These are phyloP conservation scores for Vitis hybrid DNA, from an alignment of 177 flowering plant species.

Conservation along the genomic window DNA sequence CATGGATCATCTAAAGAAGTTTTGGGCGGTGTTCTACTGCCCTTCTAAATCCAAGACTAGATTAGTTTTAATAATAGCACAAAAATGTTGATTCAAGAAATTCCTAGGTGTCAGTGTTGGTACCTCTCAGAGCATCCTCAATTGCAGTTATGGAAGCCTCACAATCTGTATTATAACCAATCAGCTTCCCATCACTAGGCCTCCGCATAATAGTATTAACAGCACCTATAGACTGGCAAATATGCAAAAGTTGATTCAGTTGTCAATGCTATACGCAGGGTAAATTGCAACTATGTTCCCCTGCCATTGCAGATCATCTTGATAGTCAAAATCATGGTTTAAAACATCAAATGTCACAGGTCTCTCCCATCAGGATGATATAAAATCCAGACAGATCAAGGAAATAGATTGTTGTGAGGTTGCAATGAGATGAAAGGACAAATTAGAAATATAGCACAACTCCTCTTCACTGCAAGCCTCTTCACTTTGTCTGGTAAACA, in stretches of 20 bases:
- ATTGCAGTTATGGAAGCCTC: slow-evolving; percentile 14
- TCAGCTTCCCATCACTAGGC: slow-evolving; percentile 18
- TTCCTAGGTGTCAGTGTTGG: background rate
- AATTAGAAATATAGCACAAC: too few relatives aligned
- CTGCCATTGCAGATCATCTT: background rate
- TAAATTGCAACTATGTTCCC: background rate
- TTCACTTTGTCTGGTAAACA: too few relatives aligned
- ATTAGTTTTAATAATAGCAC: background rate
- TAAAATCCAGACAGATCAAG: too few relatives aligned
- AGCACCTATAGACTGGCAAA: slow-evolving; percentile 15
- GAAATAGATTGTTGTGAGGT: too few relatives aligned
- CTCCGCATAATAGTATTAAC: slow-evolving; percentile 20
- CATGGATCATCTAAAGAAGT: background rate
- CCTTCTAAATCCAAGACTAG: background rate
- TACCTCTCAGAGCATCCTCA: slow-evolving; percentile 19
- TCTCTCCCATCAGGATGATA: too few relatives aligned
- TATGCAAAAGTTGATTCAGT: background rate
- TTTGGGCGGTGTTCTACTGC: background rate
- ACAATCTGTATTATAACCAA: slow-evolving; percentile 21
- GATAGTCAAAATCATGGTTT: background rate
- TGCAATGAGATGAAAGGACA: too few relatives aligned
- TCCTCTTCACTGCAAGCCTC: too few relatives aligned
- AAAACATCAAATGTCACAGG: background rate
- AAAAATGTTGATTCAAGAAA: background rate
- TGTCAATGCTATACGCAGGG: background rate